Evolutionary conservation across 768 basidiomycete species (phyloP), one percentile per base, ranked within the genome.

Genomic region (Mycena amicta): DNA sequence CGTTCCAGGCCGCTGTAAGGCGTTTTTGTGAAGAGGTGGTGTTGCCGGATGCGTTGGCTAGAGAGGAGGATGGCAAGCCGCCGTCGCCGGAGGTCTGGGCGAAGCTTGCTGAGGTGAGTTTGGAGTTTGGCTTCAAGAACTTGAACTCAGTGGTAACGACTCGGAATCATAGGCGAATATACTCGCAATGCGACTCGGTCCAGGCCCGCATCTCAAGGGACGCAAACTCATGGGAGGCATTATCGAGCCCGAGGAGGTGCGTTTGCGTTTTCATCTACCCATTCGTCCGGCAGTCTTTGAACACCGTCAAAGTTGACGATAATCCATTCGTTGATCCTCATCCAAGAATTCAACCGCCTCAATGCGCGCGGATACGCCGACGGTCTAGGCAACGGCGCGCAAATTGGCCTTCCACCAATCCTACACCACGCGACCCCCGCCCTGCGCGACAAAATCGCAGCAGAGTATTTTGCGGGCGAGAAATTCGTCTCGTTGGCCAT

Each of bases 21-120:
- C 80, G 82, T 67, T 90, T 94, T 68, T 76, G 87, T 20, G 92
- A 93, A 56, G 89, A 90, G 61, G 69, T 85, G 28, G 73, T 94
- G 20, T 76, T 76, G 30, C 86, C 84, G 3, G 87, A 82, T 67
- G 80, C 72, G 27, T 33, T 81, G 75, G 71, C 72, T 15, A 77
- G 79, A 61, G 90, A 91, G 70, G 83, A 83, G 54, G 84, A 83
- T 59, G 88, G 88, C 27, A 89, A 90, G 72, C 73, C 84, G 26
- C 85, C 88, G 3, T 81, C 75, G 50, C 78, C 83, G 74, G 71
- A 72, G 53, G 80, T 90, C 27, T 73, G 87, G 33, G 78, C 86
- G 59, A 79, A 81, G 66, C 84, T 89, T 84, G 83, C 85, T 15
- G 85, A 86, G 52, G 50, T 83, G 26, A 37, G n/a, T n/a, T n/a